Percentiles rank a stretch among this genome's conserved stretches.
These are phyloP conservation scores for Hylodesmum podocarpum DNA, from an alignment of 306 rosid genomes.

Conservation along the genomic window DNA sequence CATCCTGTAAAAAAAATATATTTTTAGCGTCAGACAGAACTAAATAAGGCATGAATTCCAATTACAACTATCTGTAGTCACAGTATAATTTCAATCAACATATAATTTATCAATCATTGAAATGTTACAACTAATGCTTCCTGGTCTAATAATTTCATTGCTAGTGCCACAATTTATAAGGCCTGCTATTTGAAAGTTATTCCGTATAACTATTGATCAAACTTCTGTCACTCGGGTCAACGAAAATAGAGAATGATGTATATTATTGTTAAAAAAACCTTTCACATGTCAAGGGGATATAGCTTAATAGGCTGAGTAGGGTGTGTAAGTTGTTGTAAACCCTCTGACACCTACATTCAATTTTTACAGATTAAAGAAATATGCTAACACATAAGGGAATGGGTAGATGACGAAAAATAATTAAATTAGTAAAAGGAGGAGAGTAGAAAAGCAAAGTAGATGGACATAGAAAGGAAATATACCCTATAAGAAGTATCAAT, in stretches of 20 bases:
- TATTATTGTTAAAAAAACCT: background rate
- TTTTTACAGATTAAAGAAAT: too few species aligned
- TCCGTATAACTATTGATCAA: background rate
- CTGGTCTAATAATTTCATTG: background rate
- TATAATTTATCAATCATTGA: background rate
- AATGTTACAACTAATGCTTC: background rate
- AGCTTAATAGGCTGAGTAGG: too few species aligned
- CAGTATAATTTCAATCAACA: slow-evolving; percentile 2
- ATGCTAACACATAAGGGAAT: background rate
- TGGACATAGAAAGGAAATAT: slow-evolving; percentile 15
- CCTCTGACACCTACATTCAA: too few species aligned
- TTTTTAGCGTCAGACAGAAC: slow-evolving; percentile 22
- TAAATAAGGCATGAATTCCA: background rate
- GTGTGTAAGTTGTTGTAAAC: too few species aligned
- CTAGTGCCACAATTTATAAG: background rate
- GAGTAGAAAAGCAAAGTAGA: background rate
- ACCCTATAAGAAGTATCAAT: slow-evolving; percentile 48
- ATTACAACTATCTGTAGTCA: background rate
- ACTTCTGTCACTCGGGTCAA: background rate
- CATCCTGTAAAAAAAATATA: slow-evolving; percentile 45
- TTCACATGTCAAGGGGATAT: too few species aligned
- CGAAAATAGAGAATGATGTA: background rate
- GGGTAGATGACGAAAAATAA: background rate
- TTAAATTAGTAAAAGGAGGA: background rate
- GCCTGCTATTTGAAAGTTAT: background rate